A percentile compares a stretch with the other conserved stretches of the same genome.
Conservation (phyloP, 352 stramenopile species). For the Blastocystis sp. region DNA sequence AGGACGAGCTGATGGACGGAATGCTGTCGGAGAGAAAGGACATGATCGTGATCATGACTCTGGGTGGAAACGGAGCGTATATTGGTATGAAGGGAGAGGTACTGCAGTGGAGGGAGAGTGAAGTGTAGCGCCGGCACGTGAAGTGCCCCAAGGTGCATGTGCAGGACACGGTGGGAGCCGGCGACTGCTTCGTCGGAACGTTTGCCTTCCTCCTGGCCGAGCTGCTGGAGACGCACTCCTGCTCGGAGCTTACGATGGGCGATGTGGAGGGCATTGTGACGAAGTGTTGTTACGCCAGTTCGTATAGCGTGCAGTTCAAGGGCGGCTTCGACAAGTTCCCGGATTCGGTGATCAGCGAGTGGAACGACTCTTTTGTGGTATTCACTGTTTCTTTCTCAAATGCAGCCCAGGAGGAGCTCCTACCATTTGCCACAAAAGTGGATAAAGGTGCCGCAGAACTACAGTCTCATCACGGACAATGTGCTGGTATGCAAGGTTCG, state of each 20-base stretch:
- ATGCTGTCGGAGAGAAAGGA: constrained; percentile 32
- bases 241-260: neutral
- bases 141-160: no score
- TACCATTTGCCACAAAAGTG: neutral
- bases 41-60: constrained; percentile 75
- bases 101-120: constrained; percentile 30
- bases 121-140: neutral
- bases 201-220: constrained; percentile 70
- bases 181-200: constrained; percentile 77
- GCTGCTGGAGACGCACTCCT: neutral
- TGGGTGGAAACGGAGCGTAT: constrained; percentile 75
- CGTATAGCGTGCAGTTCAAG: constrained; percentile 45
- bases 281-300: constrained; percentile 2
- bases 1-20: constrained; percentile 63
- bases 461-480: no score
- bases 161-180: constrained; percentile 73
- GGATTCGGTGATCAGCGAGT: neutral
- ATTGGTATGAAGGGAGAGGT: constrained; percentile 70
- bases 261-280: constrained; percentile 1
- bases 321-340: constrained; percentile 47
- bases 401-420: neutral
- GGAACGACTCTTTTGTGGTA: neutral
- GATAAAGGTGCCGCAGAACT: no score
- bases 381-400: neutral
- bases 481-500: no score